Conservation (phyloP, 139 green algal species). For the Coccomyxa sp. region DNA sequence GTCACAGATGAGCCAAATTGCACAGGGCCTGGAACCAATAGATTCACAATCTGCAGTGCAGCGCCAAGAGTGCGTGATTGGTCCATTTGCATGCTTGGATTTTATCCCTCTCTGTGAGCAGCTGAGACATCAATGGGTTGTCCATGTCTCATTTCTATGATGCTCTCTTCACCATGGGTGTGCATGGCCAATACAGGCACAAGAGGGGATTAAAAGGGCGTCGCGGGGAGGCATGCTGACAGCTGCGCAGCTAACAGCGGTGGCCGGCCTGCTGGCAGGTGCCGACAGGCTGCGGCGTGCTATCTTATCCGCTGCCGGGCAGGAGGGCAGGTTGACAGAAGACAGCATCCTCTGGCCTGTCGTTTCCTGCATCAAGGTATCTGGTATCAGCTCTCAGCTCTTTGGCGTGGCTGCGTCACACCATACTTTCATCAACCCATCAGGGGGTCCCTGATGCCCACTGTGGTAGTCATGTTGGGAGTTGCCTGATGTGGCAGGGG, state of each 20-base stretch:
- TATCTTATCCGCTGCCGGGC: constrained; percentile 13
- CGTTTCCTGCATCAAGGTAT: not conserved
- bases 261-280: constrained; percentile 33
- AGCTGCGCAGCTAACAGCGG: constrained; percentile 28
- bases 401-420: not conserved
- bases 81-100: too few relatives aligned
- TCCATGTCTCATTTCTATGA: too few relatives aligned
- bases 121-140: not conserved
- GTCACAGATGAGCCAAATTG: not conserved
- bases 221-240: constrained; percentile 57
- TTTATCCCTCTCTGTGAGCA: not conserved
- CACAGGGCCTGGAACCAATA: not conserved
- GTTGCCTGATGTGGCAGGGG: too few relatives aligned
- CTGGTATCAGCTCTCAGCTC: not conserved
- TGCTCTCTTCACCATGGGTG: too few relatives aligned
- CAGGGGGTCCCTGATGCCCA: too few relatives aligned
- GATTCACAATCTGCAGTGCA: not conserved
- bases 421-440: too few relatives aligned
- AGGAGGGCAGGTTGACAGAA: constrained; percentile 1
- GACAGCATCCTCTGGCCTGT: not conserved
- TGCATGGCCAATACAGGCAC: constrained; percentile 12
- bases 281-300: constrained; percentile 29
- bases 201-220: constrained; percentile 45
- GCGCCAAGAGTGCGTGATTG: not conserved
- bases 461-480: too few relatives aligned